Percentiles rank a stretch among this genome's conserved stretches.
phyloP scores from a whole-genome alignment of 2,329 filamentous ascomycete species.

The Fusarium miscanthi region DNA sequence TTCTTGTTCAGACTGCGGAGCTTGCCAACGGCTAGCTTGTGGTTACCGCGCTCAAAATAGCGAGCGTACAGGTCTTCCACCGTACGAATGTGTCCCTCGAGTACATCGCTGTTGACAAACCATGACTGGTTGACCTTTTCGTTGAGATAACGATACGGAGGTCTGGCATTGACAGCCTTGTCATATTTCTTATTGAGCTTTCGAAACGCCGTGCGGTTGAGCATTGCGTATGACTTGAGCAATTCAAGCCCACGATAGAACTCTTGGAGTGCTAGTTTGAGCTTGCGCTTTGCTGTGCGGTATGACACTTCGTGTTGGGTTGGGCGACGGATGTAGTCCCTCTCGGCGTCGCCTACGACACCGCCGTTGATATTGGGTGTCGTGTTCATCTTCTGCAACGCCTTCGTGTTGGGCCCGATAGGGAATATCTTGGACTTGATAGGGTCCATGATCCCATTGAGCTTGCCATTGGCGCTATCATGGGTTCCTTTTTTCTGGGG shows the following conservation, averaged over 20 bases:
- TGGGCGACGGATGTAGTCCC: conserved; percentile 65
- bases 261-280: conserved; percentile 91
- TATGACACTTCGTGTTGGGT: conserved; percentile 75
- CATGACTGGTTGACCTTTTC: conserved; percentile 91
- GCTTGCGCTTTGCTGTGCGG: conserved; percentile 86
- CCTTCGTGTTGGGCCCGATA: conserved; percentile 70
- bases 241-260: conserved; percentile 93
- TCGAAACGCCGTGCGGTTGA: conserved; percentile 93
- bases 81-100: conserved; percentile 82
- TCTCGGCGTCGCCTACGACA: conserved; percentile 48
- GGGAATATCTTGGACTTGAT: conserved; percentile 65
- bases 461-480: conserved; percentile 44
- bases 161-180: conserved; percentile 84
- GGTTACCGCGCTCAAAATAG: conserved; percentile 94
- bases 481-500: conserved; percentile 28
- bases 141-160: conserved; percentile 83
- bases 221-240: conserved; percentile 87
- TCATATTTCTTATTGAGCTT: conserved; percentile 99
- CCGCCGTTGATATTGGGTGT: conserved; percentile 57
- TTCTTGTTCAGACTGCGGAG: conserved; percentile 77
- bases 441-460: conserved; percentile 61
- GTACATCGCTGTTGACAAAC: conserved; percentile 89
- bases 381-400: conserved; percentile 64
- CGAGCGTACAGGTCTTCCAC: conserved; percentile 93
- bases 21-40: conserved; percentile 90